A percentile compares a stretch with the other conserved stretches of the same genome.
These are phyloP conservation scores for Lactarius deliciosus DNA, from an alignment of 768 basidiomycete genomes.

Conservation along the genomic window DNA sequence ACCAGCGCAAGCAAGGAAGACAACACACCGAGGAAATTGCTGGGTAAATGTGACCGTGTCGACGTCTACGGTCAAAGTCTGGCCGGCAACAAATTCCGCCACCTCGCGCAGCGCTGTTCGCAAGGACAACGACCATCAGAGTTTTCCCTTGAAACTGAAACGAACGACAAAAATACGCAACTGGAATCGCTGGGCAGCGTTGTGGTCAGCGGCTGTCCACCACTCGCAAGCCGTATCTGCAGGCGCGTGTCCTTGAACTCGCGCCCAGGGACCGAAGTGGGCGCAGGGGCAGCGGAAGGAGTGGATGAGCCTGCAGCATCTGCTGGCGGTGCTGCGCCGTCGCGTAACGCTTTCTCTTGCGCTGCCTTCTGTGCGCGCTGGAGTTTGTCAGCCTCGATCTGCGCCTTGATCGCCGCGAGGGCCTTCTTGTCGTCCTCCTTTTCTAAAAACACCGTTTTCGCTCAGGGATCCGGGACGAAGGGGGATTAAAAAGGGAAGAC, in stretches of 20 bases:
- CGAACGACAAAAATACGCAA: conserved; percentile 40
- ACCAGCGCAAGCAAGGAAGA: neutral
- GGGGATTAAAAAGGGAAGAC: conserved; percentile 17
- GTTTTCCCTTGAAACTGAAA: conserved; percentile 3
- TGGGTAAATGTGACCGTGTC: conserved; percentile 77
- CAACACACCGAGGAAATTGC: conserved; percentile 77
- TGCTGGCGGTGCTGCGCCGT: conserved; percentile 52
- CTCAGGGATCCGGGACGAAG: neutral
- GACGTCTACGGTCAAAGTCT: conserved; percentile 65
- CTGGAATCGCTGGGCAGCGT: conserved; percentile 78
- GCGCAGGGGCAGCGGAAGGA: conserved; percentile 38
- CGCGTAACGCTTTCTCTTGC: conserved; percentile 86
- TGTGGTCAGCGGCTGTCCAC: conserved; percentile 78
- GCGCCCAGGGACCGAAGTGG: conserved; percentile 50
- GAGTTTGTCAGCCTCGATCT: conserved; percentile 93
- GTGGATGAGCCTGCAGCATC: conserved; percentile 38
- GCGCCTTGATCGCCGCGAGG: conserved; percentile 82
- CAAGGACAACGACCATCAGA: conserved; percentile 9
- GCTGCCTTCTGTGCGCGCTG: conserved; percentile 86
- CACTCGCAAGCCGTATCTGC: conserved; percentile 83
- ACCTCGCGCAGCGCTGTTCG: conserved; percentile 73
- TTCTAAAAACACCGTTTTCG: conserved; percentile 47
- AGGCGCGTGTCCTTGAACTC: conserved; percentile 87
- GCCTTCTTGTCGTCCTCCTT: conserved; percentile 89
- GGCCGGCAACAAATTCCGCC: conserved; percentile 82